These are phyloP conservation scores for Trichophyton benhamiae DNA, from an alignment of 2,329 filamentous ascomycete species.

Conservation along the genomic window DNA sequence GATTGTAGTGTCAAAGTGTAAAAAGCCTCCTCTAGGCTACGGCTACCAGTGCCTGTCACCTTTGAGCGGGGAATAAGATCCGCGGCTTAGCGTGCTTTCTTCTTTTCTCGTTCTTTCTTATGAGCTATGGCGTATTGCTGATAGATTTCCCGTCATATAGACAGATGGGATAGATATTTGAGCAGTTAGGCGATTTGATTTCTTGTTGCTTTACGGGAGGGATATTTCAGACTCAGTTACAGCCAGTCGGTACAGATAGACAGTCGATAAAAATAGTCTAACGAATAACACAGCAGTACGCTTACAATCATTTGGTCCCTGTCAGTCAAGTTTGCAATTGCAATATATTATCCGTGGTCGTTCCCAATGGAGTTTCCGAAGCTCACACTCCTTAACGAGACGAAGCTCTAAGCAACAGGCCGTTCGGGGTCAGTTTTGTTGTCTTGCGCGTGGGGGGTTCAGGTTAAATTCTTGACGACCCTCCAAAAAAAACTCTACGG, in stretches of 20 bases:
- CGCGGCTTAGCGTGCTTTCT: neutral
- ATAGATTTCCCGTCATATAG: neutral
- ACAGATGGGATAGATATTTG: neutral
- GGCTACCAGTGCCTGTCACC: neutral
- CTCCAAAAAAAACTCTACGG: neutral
- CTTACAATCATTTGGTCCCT: neutral
- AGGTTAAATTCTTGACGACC: neutral
- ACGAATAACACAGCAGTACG: neutral
- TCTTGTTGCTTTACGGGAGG: neutral
- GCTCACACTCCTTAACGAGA: neutral
- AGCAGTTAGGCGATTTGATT: neutral
- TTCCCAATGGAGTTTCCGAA: neutral
- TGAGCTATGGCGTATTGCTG: neutral
- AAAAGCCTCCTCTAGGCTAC: neutral
- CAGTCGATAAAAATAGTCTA: conserved; percentile 1
- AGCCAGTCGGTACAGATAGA: neutral
- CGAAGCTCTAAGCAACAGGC: neutral
- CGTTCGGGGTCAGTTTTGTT: neutral
- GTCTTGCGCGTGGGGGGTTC: neutral
- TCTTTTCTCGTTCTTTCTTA: neutral
- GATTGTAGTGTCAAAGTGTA: conserved; percentile 10
- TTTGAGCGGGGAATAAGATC: neutral
- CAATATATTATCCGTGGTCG: neutral
- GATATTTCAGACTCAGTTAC: conserved; percentile 2
- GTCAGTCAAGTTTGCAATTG: neutral